A percentile compares a stretch with the other conserved stretches of the same genome.
phyloP scores from a whole-genome alignment of 805 yeast species.

The Saturnispora halmiae region DNA sequence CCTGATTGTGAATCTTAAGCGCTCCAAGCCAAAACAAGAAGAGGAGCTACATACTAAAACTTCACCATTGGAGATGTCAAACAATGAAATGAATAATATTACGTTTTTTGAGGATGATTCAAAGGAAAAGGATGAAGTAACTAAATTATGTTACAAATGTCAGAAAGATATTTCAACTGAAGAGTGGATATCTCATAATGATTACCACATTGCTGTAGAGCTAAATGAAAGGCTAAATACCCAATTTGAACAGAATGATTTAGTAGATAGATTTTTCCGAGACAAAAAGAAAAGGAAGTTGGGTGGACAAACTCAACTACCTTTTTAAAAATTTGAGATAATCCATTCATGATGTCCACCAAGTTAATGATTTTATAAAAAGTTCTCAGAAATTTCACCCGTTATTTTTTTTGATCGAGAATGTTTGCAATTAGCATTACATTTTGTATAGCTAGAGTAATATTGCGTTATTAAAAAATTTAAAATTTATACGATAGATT shows the following conservation, averaged over 20 bases:
- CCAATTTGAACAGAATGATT: conserved; percentile 3
- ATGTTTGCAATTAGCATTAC: no score
- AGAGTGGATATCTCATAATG: conserved; percentile 20
- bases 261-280: conserved; percentile 4
- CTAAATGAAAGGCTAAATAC: conserved; percentile 17
- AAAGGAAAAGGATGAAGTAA: not conserved
- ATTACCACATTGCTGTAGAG: conserved; percentile 24
- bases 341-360: no score
- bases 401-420: no score
- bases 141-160: conserved; percentile 16
- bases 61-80: no score
- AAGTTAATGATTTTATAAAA: no score
- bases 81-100: no score
- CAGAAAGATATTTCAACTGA: conserved; percentile 1
- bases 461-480: no score
- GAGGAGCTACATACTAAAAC: no score
- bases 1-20: not conserved
- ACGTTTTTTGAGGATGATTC: no score
- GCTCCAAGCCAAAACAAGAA: not conserved
- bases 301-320: conserved; percentile 10
- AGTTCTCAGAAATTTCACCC: no score
- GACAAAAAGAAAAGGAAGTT: not conserved
- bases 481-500: not conserved
- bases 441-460: no score
- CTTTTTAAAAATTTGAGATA: no score